phyloP scores from a whole-genome alignment of 345 rosid species.

The Euphorbia lathyris region DNA sequence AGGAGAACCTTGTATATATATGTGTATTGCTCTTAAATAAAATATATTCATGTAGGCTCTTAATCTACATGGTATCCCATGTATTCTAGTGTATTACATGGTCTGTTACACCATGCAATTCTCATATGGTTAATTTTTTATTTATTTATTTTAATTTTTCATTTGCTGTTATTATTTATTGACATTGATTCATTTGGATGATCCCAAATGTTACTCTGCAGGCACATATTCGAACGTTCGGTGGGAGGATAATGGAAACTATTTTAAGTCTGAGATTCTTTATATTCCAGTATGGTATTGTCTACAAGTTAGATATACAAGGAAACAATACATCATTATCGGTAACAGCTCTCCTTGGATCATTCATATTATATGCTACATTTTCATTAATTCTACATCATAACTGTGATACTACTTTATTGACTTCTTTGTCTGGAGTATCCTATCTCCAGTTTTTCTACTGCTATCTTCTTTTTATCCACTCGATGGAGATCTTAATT shows the following conservation, averaged over 20 bases:
- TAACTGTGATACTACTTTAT: background rate
- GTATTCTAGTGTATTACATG: too few relatives aligned
- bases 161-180: background rate
- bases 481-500: background rate
- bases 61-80: too few relatives aligned
- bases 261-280: conserved; percentile 81
- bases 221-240: conserved; percentile 78
- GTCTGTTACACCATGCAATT: background rate
- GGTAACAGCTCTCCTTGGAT: conserved; percentile 35
- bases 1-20: too few relatives aligned
- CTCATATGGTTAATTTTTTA: background rate
- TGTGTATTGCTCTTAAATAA: too few relatives aligned
- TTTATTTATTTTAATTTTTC: background rate
- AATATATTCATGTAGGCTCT: too few relatives aligned
- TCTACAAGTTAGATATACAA: conserved; percentile 74
- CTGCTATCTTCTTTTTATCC: background rate
- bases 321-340: conserved; percentile 53
- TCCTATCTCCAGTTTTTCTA: too few relatives aligned
- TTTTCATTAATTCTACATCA: background rate
- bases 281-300: conserved; percentile 88
- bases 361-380: background rate
- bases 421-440: background rate
- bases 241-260: conserved; percentile 91
- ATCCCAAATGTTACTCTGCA: conserved; percentile 29
- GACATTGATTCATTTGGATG: conserved; percentile 1